phyloP scores from a whole-genome alignment of 2,329 filamentous ascomycete genomes.

The Paracamarosporium sp. region DNA sequence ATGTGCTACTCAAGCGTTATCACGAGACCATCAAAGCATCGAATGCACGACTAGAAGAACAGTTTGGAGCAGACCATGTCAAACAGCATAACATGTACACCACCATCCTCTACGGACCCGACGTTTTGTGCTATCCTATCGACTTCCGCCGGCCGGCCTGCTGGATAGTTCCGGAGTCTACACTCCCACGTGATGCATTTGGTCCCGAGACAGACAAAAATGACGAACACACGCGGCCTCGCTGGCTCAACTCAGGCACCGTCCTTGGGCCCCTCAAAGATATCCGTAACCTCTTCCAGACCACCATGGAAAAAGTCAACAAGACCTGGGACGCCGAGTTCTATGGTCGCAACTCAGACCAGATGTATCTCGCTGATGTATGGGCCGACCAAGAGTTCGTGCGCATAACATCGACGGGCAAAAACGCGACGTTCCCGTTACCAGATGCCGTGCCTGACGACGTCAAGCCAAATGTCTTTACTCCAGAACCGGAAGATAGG shows the following conservation, averaged over 20 bases:
- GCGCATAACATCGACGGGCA: background rate
- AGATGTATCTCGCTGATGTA: constrained; percentile 1
- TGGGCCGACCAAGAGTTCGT: constrained; percentile 5
- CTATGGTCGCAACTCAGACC: background rate
- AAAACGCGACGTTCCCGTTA: background rate
- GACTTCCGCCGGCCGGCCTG: constrained; percentile 7
- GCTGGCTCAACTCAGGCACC: constrained; percentile 8
- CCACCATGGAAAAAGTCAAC: background rate
- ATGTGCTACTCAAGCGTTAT: constrained; percentile 5
- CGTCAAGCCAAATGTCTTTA: background rate
- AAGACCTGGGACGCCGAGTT: constrained; percentile 1
- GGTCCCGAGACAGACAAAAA: constrained; percentile 1
- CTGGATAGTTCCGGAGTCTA: constrained; percentile 3
- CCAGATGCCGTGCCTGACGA: background rate
- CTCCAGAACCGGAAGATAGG: background rate
- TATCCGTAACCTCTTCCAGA: background rate
- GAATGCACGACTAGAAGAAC: background rate
- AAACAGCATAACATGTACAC: background rate
- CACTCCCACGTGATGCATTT: background rate
- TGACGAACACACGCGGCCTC: background rate
- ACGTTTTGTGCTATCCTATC: constrained; percentile 1
- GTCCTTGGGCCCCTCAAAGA: background rate
- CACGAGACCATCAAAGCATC: background rate
- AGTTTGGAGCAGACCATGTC: background rate
- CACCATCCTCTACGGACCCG: background rate